Evolutionary conservation across 2,329 filamentous ascomycete genomes (phyloP), one percentile per base, ranked within the genome.

Genomic region (Neopestalotiopsis rosae): DNA sequence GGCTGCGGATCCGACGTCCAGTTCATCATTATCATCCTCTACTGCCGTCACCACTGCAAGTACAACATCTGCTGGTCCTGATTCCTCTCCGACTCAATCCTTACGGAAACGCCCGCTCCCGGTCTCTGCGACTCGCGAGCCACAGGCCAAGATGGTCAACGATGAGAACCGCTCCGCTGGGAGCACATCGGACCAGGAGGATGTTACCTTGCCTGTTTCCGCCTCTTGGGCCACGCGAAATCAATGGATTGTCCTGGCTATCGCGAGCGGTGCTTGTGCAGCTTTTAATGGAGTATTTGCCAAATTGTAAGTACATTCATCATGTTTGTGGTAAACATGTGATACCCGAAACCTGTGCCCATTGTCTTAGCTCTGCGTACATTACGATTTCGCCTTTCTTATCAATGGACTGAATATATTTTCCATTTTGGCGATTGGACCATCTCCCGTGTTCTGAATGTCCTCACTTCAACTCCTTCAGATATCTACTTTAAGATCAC

Each of bases 231-330:
- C 73, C 1, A 67, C 34, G 28, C 70, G 76, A 65, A 81, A 82
- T 72, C 85, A 87, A 72, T 92, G 90, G 90, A 86, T 95, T 71
- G 81, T 91, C 65, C 87, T 92, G 71, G 92, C 93, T 57, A 79
- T 95, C 57, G 89, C 91, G 63, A 94, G 91, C 76, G 93, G 93
- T 71, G 90, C 88, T 66, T 95, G 92, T 76, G 93, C 93, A 40
- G 92, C 93, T 28, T 91, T 93, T 73, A 96, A 96, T 74, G 93
- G 93, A 69, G 90, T 93, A 5, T 94, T 95, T 83, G 93, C 93
- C 0, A 96, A 95, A 81, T 83, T 96, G 91, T 93, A 82, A 76
- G 89, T 85, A 38, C 17, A 17, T 17, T 59, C 7, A 5, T 24
- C 7, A 14, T 45, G 3, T 2, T 20, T 14, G 6, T n/a, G 4